These are phyloP conservation scores for Avicennia marina DNA, from an alignment of 257 asterid species.

Conservation along the genomic window DNA sequence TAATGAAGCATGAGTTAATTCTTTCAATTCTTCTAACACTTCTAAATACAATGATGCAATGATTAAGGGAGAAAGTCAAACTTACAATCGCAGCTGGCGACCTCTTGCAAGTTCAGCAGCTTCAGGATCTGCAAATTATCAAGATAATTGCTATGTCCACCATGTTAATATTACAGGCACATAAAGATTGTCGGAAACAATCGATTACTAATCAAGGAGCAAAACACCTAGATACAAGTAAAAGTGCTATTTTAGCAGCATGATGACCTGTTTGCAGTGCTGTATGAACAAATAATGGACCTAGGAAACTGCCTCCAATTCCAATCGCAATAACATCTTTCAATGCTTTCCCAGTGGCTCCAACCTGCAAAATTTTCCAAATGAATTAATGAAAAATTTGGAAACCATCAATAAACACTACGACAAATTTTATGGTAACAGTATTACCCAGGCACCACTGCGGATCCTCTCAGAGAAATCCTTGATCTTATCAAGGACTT, in stretches of 20 bases:
- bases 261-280: conserved; percentile 92
- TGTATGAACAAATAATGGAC: conserved; percentile 96
- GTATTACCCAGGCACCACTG: conserved; percentile 92
- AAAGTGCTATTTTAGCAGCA: conserved; percentile 3
- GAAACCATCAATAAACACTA: conserved; percentile 6
- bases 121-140: conserved; percentile 64
- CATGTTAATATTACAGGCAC: not conserved
- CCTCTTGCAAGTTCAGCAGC: conserved; percentile 78
- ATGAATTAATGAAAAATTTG: conserved; percentile 13
- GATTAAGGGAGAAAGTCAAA: conserved; percentile 15
- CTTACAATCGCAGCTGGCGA: conserved; percentile 92
- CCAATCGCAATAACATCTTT: conserved; percentile 91
- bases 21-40: no score
- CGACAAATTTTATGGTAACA: conserved; percentile 5
- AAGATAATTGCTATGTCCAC: conserved; percentile 9
- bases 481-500: conserved; percentile 88
- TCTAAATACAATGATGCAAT: conserved; percentile 4
- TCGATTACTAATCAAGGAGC: conserved; percentile 4
- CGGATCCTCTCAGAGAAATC: conserved; percentile 91
- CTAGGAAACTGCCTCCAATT: conserved; percentile 98
- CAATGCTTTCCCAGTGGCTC: conserved; percentile 92
- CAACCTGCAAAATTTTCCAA: conserved; percentile 47
- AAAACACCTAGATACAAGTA: conserved; percentile 11
- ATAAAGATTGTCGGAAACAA: conserved; percentile 8
- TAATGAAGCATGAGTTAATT: no score